Conservation (phyloP, 495 filamentous ascomycete species). For the Sabuloglossum arenarium region DNA sequence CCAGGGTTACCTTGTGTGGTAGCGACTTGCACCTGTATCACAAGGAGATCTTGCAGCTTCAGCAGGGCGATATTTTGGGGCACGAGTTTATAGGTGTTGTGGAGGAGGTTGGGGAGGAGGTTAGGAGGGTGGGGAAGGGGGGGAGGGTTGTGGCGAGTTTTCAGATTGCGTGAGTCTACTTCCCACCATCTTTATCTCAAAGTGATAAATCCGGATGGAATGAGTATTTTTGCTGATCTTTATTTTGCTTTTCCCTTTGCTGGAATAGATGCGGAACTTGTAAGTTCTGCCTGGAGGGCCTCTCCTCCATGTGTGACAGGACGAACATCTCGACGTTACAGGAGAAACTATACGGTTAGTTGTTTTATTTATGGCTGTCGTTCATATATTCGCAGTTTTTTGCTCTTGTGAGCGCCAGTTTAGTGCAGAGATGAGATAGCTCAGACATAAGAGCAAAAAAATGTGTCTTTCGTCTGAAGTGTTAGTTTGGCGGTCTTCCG, state of each 20-base stretch:
- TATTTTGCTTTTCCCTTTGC: not conserved
- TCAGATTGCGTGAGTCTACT: conserved; percentile 57
- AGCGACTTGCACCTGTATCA: conserved; percentile 71
- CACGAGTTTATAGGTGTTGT: conserved; percentile 80
- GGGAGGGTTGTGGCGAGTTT: conserved; percentile 71
- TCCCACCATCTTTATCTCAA: not conserved
- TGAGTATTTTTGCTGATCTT: not conserved
- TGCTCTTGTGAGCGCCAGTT: no score
- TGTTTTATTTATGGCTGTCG: not conserved
- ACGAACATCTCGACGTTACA: conserved; percentile 4
- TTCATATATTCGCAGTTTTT: no score
- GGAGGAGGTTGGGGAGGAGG: conserved; percentile 41
- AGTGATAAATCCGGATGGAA: not conserved
- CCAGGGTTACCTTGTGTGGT: conserved; percentile 72
- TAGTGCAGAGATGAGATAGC: no score
- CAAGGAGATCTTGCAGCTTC: conserved; percentile 41
- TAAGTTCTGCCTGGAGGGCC: conserved; percentile 54
- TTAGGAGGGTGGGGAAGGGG: conserved; percentile 39
- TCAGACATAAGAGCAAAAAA: no score
- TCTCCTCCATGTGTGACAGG: conserved; percentile 52
- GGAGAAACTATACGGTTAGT: conserved; percentile 2
- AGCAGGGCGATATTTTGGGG: conserved; percentile 73
- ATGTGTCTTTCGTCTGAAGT: no score
- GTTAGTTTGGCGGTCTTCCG: no score
- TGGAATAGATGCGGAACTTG: conserved; percentile 23